These are phyloP conservation scores for Starmera caribaea DNA, from an alignment of 805 yeast species.

Conservation along the genomic window DNA sequence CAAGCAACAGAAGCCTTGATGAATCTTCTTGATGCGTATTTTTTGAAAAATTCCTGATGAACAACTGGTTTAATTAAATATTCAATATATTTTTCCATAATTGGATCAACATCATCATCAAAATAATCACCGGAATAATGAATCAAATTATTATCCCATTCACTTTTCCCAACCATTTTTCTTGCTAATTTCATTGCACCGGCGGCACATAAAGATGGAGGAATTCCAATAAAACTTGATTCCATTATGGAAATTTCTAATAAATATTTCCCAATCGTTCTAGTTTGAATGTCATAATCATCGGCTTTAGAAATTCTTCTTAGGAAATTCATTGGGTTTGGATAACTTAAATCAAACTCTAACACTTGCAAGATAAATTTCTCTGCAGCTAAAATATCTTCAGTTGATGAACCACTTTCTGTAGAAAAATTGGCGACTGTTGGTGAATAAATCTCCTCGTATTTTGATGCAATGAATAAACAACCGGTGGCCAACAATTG, in stretches of 20 bases:
- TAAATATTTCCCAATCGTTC: slow-evolving; percentile 84
- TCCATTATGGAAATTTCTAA: slow-evolving; percentile 76
- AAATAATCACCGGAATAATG: slow-evolving; percentile 90
- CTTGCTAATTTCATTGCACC: slow-evolving; percentile 84
- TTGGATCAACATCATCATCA: slow-evolving; percentile 60
- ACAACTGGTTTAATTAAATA: slow-evolving; percentile 72
- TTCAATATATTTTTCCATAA: slow-evolving; percentile 65
- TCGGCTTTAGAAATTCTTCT: slow-evolving; percentile 91
- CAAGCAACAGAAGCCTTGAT: slow-evolving; percentile 78
- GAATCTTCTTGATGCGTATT: slow-evolving; percentile 82
- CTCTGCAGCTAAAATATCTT: slow-evolving; percentile 80
- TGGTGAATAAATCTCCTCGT: slow-evolving; percentile 89
- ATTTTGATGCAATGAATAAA: slow-evolving; percentile 82
- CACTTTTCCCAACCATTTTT: slow-evolving; percentile 56
- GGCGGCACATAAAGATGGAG: slow-evolving; percentile 81
- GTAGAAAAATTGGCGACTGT: slow-evolving; percentile 78
- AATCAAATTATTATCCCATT: slow-evolving; percentile 80
- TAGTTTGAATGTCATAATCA: slow-evolving; percentile 80
- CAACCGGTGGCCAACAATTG: slow-evolving; percentile 85
- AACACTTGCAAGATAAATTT: slow-evolving; percentile 66
- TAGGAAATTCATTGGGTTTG: slow-evolving; percentile 88
- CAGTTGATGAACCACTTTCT: slow-evolving; percentile 73
- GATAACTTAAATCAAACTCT: slow-evolving; percentile 71
- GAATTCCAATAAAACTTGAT: slow-evolving; percentile 63
- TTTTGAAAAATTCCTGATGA: slow-evolving; percentile 88